phyloP scores from a whole-genome alignment of 140 eudicot species.

The Senecio squalidus region DNA sequence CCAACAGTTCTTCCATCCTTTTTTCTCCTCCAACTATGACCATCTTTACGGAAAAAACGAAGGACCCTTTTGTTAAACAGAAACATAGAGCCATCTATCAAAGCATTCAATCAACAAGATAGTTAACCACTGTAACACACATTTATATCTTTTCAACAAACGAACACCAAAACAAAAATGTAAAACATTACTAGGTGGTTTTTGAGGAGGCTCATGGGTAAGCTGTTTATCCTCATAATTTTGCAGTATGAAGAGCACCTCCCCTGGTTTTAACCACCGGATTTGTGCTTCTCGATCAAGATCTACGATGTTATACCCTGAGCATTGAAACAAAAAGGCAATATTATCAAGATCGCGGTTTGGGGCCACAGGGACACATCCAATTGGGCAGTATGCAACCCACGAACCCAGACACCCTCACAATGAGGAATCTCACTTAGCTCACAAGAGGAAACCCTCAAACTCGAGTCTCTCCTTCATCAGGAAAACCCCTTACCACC shows the following conservation, averaged over 20 bases:
- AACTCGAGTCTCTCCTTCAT: too few relatives aligned
- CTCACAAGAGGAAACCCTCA: too few relatives aligned
- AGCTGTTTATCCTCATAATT: conserved; percentile 67
- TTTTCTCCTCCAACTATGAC: conserved; percentile 90
- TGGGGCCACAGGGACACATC: too few relatives aligned
- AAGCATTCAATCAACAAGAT: conserved; percentile 13
- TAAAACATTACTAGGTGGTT: conserved; percentile 64
- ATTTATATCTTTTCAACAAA: not conserved
- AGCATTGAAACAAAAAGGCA: conserved; percentile 4
- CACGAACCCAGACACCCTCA: too few relatives aligned
- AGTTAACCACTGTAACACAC: not conserved
- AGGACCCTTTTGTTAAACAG: conserved; percentile 88
- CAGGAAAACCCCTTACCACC: too few relatives aligned
- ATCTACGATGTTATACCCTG: conserved; percentile 64
- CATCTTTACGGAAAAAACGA: conserved; percentile 82
- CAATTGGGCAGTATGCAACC: too few relatives aligned
- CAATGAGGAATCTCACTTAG: too few relatives aligned
- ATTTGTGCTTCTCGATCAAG: conserved; percentile 70
- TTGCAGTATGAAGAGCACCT: conserved; percentile 78
- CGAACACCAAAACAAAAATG: conserved; percentile 11
- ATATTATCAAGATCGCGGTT: conserved; percentile 2
- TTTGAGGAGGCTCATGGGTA: conserved; percentile 66
- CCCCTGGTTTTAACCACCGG: conserved; percentile 94
- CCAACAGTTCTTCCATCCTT: conserved; percentile 87
- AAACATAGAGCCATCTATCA: conserved; percentile 83